Base-by-base conservation (phyloP, 176 grass and related monocot species). In the Bothriochloa decipiens region DNA sequence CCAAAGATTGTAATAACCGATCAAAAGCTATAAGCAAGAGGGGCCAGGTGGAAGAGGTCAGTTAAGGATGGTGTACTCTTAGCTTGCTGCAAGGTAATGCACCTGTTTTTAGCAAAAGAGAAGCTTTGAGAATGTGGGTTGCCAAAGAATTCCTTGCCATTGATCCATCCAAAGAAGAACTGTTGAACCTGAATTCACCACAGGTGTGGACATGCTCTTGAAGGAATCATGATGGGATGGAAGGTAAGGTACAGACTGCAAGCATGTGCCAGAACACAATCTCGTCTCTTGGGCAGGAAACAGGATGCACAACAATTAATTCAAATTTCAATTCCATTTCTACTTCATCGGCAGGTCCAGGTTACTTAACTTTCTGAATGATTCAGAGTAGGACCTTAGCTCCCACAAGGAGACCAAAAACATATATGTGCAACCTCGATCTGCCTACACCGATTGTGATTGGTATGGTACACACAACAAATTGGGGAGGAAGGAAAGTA, bases 391-490 rank as follows among this genome's bases (percentile, higher is more conserved):
- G 70, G 12, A 45, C 11, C 40, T 72, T 6, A 25, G 40, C 68
- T 22, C 67, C 16, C 67, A 23, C 1, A 36, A 70, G 4, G 68
- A 23, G 20, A 70, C 43, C 12, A 47, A 73, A 47, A 73, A 27
- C 35, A n/a, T 73, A 28, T 73, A 73, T 29, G 70, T 29, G 70
- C 42, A 73, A 73, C 42, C 42, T 29, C 25, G 42, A 73, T 49
- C 23, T 49, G 41, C 42, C 70, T 49, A 74, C 8, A 50, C 47
- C 50, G 71, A 2, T 49, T 74, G 71, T 74, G 71, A 2, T 49
- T 74, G 71, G 70, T 39, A 50, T 13, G 42, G 71, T 41, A 52
- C 3, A 14, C 72, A 32, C 10, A 74, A 11, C 70, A 73, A 73
- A 74, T 0, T 32, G 17, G 45, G 23, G 7, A 32, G 3, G 6